phyloP scores from a whole-genome alignment of 2,329 filamentous ascomycete species.

The Cladosporium velox region DNA sequence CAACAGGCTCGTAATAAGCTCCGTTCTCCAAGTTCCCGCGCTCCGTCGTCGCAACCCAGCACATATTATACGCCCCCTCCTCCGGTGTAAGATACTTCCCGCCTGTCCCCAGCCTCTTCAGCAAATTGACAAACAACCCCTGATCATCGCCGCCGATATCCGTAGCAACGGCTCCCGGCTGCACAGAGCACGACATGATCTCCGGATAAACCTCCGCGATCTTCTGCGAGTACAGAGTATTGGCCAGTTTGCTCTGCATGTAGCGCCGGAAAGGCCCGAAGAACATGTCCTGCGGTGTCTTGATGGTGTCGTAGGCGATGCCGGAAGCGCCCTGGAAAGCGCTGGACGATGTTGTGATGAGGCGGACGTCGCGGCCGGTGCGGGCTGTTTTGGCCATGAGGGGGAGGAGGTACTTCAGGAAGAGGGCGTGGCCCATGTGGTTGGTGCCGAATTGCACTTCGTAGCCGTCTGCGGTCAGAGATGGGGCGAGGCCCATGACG shows the following conservation, averaged over 20 bases:
- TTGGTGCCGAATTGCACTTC: conserved; percentile 56
- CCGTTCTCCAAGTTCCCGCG: conserved; percentile 41
- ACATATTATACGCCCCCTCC: conserved; percentile 44
- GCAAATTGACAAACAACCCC: conserved; percentile 21
- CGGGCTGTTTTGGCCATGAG: conserved; percentile 43
- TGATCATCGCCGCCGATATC: conserved; percentile 10
- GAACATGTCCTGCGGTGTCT: not conserved
- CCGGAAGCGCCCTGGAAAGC: conserved; percentile 7
- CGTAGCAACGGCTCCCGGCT: conserved; percentile 51
- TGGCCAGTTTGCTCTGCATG: conserved; percentile 53
- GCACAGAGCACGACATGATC: conserved; percentile 48
- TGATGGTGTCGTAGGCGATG: conserved; percentile 5
- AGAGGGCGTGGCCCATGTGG: conserved; percentile 52
- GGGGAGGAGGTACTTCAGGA: conserved; percentile 51
- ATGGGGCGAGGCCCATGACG: conserved; percentile 42
- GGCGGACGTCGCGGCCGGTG: conserved; percentile 1
- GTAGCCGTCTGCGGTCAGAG: conserved; percentile 50
- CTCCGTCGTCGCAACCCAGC: conserved; percentile 41
- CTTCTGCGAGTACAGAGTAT: conserved; percentile 49
- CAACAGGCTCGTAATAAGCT: conserved; percentile 47
- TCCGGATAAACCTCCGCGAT: conserved; percentile 48
- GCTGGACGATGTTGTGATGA: conserved; percentile 2
- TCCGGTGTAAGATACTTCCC: not conserved
- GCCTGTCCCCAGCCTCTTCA: conserved; percentile 18
- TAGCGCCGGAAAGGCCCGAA: conserved; percentile 43